Percentiles rank a stretch among this genome's conserved stretches.
These are phyloP conservation scores for Neopestalotiopsis sp. DNA, from an alignment of 2,329 filamentous ascomycete genomes.

Conservation along the genomic window DNA sequence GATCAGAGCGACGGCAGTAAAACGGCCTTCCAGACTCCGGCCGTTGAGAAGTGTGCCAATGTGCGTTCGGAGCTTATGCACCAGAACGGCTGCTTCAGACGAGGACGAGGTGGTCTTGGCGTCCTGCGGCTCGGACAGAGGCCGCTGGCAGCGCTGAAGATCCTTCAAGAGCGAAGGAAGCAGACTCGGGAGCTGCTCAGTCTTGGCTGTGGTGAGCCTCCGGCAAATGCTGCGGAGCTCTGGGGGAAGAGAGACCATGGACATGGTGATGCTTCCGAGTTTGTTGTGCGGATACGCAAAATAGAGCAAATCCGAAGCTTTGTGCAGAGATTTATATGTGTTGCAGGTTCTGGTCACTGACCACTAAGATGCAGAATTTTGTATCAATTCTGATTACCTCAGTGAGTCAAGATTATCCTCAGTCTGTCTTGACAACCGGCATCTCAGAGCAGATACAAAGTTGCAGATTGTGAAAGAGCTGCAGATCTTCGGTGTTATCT, in stretches of 20 bases:
- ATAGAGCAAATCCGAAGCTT: background rate
- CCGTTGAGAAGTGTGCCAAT: slow-evolving; percentile 80
- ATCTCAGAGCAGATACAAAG: background rate
- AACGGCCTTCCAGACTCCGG: slow-evolving; percentile 74
- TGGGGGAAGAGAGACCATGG: slow-evolving; percentile 50
- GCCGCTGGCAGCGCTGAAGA: slow-evolving; percentile 58
- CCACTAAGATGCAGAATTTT: background rate
- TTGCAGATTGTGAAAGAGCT: background rate
- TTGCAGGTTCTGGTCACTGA: background rate
- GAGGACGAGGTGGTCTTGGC: slow-evolving; percentile 63
- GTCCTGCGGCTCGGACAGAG: slow-evolving; percentile 68
- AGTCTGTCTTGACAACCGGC: background rate
- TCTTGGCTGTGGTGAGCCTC: slow-evolving; percentile 72
- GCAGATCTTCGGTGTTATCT: background rate
- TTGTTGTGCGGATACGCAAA: background rate
- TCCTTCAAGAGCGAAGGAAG: slow-evolving; percentile 71
- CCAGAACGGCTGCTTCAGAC: slow-evolving; percentile 70
- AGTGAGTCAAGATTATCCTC: background rate
- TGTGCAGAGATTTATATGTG: background rate
- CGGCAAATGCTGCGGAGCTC: slow-evolving; percentile 70
- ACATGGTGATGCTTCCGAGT: slow-evolving; percentile 22
- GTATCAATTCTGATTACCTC: background rate
- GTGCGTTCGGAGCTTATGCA: slow-evolving; percentile 83
- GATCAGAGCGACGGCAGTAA: slow-evolving; percentile 76
- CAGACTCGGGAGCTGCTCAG: slow-evolving; percentile 75